These are phyloP conservation scores for Cordyceps cicadae DNA, from an alignment of 2,329 filamentous ascomycete species.

Conservation along the genomic window DNA sequence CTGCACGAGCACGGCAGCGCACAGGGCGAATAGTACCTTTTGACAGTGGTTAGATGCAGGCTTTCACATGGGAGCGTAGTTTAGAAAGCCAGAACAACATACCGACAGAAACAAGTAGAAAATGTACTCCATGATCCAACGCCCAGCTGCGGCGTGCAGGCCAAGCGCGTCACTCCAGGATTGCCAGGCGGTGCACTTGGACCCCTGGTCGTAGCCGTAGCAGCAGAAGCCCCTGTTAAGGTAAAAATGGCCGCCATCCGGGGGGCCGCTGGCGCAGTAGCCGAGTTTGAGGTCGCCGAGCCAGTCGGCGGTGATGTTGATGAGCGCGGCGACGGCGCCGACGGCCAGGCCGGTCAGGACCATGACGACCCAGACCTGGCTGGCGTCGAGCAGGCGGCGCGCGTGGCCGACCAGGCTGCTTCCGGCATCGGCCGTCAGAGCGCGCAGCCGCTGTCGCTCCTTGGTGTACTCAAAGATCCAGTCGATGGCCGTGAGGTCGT, in stretches of 20 bases:
- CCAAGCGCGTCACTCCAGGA: slow-evolving; percentile 73
- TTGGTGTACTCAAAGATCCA: slow-evolving; percentile 99
- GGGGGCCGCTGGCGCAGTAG: slow-evolving; percentile 62
- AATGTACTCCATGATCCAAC: slow-evolving; percentile 78
- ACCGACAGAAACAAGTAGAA: slow-evolving; percentile 83
- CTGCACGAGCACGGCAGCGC: slow-evolving; percentile 70
- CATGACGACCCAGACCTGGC: slow-evolving; percentile 86
- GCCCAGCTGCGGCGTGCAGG: slow-evolving; percentile 55
- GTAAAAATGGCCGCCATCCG: slow-evolving; percentile 79
- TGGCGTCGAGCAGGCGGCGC: slow-evolving; percentile 68
- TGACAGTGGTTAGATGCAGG: not conserved
- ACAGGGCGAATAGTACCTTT: slow-evolving; percentile 71
- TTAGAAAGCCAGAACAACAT: slow-evolving; percentile 30
- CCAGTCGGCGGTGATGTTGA: slow-evolving; percentile 90
- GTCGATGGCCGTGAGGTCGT: slow-evolving; percentile 94
- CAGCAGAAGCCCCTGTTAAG: slow-evolving; percentile 89
- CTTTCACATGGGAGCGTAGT: not conserved
- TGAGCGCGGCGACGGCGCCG: slow-evolving; percentile 75
- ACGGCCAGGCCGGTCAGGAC: slow-evolving; percentile 78
- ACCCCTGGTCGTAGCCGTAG: slow-evolving; percentile 76
- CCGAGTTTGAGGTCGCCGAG: slow-evolving; percentile 86
- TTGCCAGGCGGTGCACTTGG: slow-evolving; percentile 79
- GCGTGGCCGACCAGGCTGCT: slow-evolving; percentile 65
- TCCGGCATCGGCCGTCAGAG: slow-evolving; percentile 56
- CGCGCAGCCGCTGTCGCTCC: slow-evolving; percentile 79